Evolutionary conservation across 2,329 filamentous ascomycete species (phyloP).

Genomic region (Parafenestella ontariensis): DNA sequence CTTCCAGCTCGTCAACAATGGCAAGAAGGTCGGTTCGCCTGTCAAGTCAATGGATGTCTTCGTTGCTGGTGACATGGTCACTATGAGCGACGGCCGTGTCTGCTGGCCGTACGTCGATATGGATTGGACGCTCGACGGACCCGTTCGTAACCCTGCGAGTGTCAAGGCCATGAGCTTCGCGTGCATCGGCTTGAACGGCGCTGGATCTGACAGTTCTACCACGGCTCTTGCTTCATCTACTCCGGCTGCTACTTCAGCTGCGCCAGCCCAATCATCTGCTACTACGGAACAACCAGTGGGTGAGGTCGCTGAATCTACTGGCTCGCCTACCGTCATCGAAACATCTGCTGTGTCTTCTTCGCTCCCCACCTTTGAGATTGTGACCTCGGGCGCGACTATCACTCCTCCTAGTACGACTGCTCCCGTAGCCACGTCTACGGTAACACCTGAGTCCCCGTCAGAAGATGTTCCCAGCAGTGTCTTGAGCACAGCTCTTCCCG

Average conservation of each 20-base stretch:
- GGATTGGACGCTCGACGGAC: conserved; percentile 58
- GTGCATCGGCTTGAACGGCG: conserved; percentile 49
- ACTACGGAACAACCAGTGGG: neutral
- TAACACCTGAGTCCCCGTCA: neutral
- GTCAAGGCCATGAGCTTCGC: conserved; percentile 61
- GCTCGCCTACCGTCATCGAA: conserved; percentile 3
- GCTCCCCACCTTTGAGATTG: conserved; percentile 26
- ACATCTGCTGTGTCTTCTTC: conserved; percentile 5
- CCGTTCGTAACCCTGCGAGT: conserved; percentile 42
- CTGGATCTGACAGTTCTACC: conserved; percentile 11
- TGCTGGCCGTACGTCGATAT: conserved; percentile 69
- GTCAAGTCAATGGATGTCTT: conserved; percentile 61
- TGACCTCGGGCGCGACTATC: conserved; percentile 26
- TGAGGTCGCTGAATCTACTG: conserved; percentile 8
- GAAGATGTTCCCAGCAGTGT: neutral
- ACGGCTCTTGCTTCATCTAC: conserved; percentile 4
- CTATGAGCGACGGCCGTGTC: conserved; percentile 63
- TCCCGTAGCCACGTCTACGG: conserved; percentile 1
- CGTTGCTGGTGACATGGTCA: conserved; percentile 69
- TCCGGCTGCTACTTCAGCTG: conserved; percentile 10
- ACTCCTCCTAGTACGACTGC: conserved; percentile 18
- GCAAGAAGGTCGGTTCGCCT: conserved; percentile 60
- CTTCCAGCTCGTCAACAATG: conserved; percentile 65
- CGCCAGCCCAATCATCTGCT: conserved; percentile 4
- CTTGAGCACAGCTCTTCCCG: neutral